phyloP scores from a whole-genome alignment of 2,329 filamentous ascomycete genomes.

The Tolypocladium paradoxum region DNA sequence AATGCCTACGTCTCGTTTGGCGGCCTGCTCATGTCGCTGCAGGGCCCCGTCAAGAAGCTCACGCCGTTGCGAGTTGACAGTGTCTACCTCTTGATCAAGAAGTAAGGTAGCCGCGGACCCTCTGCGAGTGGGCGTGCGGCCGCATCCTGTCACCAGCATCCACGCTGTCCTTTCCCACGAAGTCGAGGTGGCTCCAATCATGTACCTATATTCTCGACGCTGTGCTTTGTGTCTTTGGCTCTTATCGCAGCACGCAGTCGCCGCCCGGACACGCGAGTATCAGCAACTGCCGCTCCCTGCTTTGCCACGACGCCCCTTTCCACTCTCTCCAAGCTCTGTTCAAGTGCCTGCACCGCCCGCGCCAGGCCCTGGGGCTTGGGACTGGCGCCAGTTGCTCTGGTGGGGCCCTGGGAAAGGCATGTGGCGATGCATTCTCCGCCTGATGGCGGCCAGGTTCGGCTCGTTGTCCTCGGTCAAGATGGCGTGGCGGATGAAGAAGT shows the following conservation, averaged over 20 bases:
- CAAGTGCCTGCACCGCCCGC: neutral
- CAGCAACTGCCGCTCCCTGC: neutral
- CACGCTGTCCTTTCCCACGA: neutral
- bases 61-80: slow-evolving; percentile 86
- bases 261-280: neutral
- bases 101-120: slow-evolving; percentile 22
- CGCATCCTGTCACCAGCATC: neutral
- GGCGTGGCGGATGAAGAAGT: slow-evolving; percentile 83
- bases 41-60: slow-evolving; percentile 93
- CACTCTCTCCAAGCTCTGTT: neutral
- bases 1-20: slow-evolving; percentile 94
- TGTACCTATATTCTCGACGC: neutral
- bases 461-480: slow-evolving; percentile 73
- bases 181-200: neutral
- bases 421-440: slow-evolving; percentile 61
- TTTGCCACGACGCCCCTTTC: neutral
- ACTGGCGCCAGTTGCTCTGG: slow-evolving; percentile 21
- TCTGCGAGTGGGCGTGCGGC: neutral
- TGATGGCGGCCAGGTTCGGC: slow-evolving; percentile 65
- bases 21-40: slow-evolving; percentile 77
- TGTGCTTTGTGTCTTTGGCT: neutral
- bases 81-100: slow-evolving; percentile 89
- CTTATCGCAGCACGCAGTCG: neutral
- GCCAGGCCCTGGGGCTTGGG: neutral
- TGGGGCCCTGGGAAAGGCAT: slow-evolving; percentile 70